Evolutionary conservation across 2,329 filamentous ascomycete genomes (phyloP).

Genomic region (Beauveria caledonica): DNA sequence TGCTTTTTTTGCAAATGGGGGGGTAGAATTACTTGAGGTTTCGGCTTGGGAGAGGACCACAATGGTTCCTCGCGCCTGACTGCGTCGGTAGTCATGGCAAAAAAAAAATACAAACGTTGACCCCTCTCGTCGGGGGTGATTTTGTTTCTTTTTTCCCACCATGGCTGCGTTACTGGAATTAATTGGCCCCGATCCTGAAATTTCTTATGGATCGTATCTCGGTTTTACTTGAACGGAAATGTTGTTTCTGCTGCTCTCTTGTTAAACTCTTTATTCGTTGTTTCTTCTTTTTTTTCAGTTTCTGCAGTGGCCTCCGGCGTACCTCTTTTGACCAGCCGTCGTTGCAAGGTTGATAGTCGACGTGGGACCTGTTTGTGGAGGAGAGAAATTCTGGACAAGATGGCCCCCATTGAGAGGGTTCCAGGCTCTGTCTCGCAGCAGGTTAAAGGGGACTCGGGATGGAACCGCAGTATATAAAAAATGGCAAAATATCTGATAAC

Average conservation of each 20-base stretch:
- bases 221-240: conserved; percentile 21
- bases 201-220: conserved; percentile 8
- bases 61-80: conserved; percentile 5
- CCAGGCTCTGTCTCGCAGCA: conserved; percentile 7
- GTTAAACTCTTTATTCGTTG: conserved; percentile 11
- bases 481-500: conserved; percentile 12
- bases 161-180: conserved; percentile 11
- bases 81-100: not conserved
- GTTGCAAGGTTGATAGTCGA: conserved; percentile 3
- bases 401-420: conserved; percentile 6
- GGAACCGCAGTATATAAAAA: conserved; percentile 14
- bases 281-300: conserved; percentile 14
- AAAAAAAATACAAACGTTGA: not conserved
- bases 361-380: conserved; percentile 15
- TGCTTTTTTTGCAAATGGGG: conserved; percentile 10
- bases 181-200: conserved; percentile 5
- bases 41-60: conserved; percentile 7
- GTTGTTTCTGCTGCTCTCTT: conserved; percentile 18
- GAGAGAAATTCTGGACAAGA: not conserved
- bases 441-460: conserved; percentile 11
- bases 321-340: conserved; percentile 7
- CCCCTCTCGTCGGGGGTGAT: conserved; percentile 25
- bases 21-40: conserved; percentile 3
- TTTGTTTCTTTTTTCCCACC: conserved; percentile 7
- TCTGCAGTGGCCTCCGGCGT: conserved; percentile 12